phyloP scores from a whole-genome alignment of 495 filamentous ascomycete genomes.

The Podospora australis region DNA sequence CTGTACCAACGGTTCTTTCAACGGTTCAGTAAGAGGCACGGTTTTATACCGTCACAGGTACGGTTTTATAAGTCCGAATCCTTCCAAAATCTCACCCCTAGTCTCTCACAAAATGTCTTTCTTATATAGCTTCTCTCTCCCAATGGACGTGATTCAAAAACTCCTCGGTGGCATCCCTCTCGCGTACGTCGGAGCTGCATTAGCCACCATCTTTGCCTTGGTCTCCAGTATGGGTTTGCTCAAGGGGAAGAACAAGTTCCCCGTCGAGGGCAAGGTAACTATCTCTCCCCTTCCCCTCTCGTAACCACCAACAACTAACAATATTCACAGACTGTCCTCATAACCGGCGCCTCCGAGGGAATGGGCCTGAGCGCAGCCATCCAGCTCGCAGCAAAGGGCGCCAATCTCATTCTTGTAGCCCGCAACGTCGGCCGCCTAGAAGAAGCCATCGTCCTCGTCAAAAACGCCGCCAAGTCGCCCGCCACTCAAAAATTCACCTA shows the following conservation, averaged over 20 bases:
- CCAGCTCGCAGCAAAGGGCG: constrained; percentile 74
- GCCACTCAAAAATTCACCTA: constrained; percentile 70
- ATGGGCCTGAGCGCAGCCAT: constrained; percentile 73
- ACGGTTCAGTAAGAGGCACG: neutral
- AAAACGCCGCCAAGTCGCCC: constrained; percentile 52
- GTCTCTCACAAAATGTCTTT: neutral
- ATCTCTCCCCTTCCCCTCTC: neutral
- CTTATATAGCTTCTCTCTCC: neutral
- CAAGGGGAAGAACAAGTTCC: constrained; percentile 64
- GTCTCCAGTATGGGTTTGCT: constrained; percentile 59
- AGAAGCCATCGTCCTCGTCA: constrained; percentile 58
- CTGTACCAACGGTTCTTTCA: neutral
- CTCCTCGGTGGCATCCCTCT: constrained; percentile 8
- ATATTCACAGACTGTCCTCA: constrained; percentile 59
- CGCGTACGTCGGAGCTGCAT: constrained; percentile 32
- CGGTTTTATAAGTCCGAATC: neutral
- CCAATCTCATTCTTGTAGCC: constrained; percentile 78
- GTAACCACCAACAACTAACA: constrained; percentile 2
- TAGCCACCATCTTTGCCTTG: constrained; percentile 42
- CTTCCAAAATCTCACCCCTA: neutral
- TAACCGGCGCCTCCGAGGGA: constrained; percentile 91
- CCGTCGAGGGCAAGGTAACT: constrained; percentile 71
- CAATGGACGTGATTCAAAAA: constrained; percentile 15
- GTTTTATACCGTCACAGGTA: neutral
- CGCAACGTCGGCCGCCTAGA: constrained; percentile 72